phyloP scores from a whole-genome alignment of 2,329 filamentous ascomycete species.

The Coniella vitis region DNA sequence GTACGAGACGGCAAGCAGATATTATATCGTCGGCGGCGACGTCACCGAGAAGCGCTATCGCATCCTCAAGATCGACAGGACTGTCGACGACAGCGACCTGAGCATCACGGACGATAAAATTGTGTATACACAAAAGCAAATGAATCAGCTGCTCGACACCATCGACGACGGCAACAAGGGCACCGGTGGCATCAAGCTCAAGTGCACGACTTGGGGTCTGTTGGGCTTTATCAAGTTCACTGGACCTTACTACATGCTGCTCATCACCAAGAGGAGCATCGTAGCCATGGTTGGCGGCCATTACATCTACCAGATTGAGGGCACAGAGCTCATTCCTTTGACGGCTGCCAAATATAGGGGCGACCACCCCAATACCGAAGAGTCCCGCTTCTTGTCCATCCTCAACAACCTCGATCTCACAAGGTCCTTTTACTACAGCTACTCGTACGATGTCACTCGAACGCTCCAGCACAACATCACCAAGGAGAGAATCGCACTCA shows the following conservation, averaged over 20 bases:
- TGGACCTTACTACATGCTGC: slow-evolving; percentile 91
- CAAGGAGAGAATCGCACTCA: slow-evolving; percentile 65
- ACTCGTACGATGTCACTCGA: slow-evolving; percentile 91
- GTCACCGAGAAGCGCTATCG: slow-evolving; percentile 82
- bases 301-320: slow-evolving; percentile 92
- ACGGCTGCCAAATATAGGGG: slow-evolving; percentile 69
- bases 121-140: slow-evolving; percentile 85
- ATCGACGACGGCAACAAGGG: slow-evolving; percentile 93
- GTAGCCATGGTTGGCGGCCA: slow-evolving; percentile 95
- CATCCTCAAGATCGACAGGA: slow-evolving; percentile 91
- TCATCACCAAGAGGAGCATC: slow-evolving; percentile 93
- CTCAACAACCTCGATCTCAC: slow-evolving; percentile 87
- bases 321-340: slow-evolving; percentile 82
- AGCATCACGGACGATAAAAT: slow-evolving; percentile 91
- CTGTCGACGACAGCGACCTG: slow-evolving; percentile 69
- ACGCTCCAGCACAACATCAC: slow-evolving; percentile 90
- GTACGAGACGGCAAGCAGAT: slow-evolving; percentile 89
- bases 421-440: slow-evolving; percentile 95
- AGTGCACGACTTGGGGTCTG: slow-evolving; percentile 87
- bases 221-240: slow-evolving; percentile 96
- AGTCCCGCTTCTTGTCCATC: slow-evolving; percentile 81
- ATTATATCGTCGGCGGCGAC: slow-evolving; percentile 91
- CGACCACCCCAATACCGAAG: slow-evolving; percentile 77
- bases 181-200: slow-evolving; percentile 82
- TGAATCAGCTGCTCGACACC: slow-evolving; percentile 85